Evolutionary conservation across 805 yeast genomes (phyloP).

Genomic region (Barnettozyma pratensis): DNA sequence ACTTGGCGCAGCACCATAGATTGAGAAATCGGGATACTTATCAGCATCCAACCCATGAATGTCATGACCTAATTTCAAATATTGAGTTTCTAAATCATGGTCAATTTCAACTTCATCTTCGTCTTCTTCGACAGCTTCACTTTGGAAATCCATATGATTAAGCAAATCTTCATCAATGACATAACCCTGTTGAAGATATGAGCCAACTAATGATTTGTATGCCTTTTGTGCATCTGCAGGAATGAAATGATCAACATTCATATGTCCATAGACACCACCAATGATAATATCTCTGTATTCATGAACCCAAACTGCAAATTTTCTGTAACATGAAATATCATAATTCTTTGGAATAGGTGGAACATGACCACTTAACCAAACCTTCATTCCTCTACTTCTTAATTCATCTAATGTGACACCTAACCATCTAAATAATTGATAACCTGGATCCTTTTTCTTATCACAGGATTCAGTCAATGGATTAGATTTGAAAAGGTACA

Average conservation of each 20-base stretch:
- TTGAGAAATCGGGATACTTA: constrained; percentile 26
- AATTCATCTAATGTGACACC: constrained; percentile 70
- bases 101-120: constrained; percentile 11
- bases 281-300: constrained; percentile 80
- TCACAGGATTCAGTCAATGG: constrained; percentile 84
- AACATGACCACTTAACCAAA: constrained; percentile 85
- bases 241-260: constrained; percentile 84
- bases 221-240: constrained; percentile 71
- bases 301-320: constrained; percentile 74
- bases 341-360: constrained; percentile 80
- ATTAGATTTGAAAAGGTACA: constrained; percentile 68
- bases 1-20: constrained; percentile 60
- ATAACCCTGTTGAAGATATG: constrained; percentile 23
- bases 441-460: constrained; percentile 70
- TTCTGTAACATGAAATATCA: constrained; percentile 67
- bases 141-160: background rate
- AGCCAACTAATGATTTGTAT: constrained; percentile 35
- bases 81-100: constrained; percentile 23
- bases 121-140: background rate
- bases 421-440: constrained; percentile 69
- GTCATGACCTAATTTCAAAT: constrained; percentile 16
- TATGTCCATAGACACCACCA: constrained; percentile 84
- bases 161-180: constrained; percentile 23
- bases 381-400: constrained; percentile 70
- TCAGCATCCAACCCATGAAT: constrained; percentile 22